Evolutionary conservation across 2,329 filamentous ascomycete genomes (phyloP).

Genomic region (Tolypocladium sp.): DNA sequence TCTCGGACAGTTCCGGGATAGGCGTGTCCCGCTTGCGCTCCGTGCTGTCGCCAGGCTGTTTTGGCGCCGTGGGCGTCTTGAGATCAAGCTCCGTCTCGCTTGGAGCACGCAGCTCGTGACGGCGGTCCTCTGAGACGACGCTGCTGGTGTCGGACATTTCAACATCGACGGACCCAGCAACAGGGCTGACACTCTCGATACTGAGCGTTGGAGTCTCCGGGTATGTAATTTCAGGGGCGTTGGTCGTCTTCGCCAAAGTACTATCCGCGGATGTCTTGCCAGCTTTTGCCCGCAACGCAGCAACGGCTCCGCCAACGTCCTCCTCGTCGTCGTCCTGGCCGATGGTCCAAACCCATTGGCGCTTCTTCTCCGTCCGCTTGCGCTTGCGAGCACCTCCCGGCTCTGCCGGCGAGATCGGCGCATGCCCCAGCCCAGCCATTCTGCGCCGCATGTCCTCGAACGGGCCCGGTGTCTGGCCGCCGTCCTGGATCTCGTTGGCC

Average conservation of each 20-base stretch:
- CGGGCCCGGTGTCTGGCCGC: conserved; percentile 52
- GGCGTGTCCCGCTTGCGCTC: conserved; percentile 11
- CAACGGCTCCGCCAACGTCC: conserved; percentile 32
- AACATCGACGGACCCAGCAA: conserved; percentile 26
- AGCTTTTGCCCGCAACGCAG: conserved; percentile 22
- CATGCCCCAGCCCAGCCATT: conserved; percentile 38
- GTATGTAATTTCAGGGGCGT: conserved; percentile 7
- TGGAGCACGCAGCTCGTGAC: conserved; percentile 9
- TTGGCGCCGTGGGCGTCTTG: conserved; percentile 28
- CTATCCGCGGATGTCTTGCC: neutral
- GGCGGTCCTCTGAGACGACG: conserved; percentile 24
- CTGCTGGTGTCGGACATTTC: conserved; percentile 42
- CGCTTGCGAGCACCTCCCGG: conserved; percentile 41
- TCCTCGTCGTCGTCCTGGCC: conserved; percentile 40
- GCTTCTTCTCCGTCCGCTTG: conserved; percentile 48
- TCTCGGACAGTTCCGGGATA: conserved; percentile 12
- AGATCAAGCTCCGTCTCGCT: conserved; percentile 24
- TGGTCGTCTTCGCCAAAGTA: conserved; percentile 10
- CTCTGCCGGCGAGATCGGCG: conserved; percentile 30
- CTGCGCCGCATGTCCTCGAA: conserved; percentile 54
- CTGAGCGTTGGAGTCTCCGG: conserved; percentile 30
- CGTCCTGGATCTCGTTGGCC: conserved; percentile 46
- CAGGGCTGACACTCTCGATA: conserved; percentile 26
- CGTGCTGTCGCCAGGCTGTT: neutral
- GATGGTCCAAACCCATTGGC: conserved; percentile 59